Evolutionary conservation across 331 rosid species (phyloP), one percentile per base, ranked within the genome.

Genomic region (Cydonia oblonga): DNA sequence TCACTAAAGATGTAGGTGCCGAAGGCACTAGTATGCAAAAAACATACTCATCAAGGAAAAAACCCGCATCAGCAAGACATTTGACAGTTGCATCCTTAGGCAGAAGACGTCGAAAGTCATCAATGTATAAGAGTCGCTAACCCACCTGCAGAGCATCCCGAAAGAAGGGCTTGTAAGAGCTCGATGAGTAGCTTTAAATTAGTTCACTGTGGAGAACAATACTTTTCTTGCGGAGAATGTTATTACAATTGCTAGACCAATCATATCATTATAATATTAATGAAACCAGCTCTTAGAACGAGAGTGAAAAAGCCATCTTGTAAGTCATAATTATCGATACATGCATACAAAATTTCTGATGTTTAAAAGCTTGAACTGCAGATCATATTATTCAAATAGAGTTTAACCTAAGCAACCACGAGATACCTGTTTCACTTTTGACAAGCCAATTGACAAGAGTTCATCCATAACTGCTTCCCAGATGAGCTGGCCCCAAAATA

Each of bases 71-170:
- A 68, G 97, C 89, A 66, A 93, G 92, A 80, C 97, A 93, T 77
- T 91, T 93, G 66, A 88, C 91, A 29, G 87, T 86, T 46, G 88
- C 84, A 69, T 80, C 81, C 69, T 68, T 74, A 4, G 93, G 96
- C 40, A 91, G 72, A 75, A 77, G 63, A 42, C 80, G 72, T 69
- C 85, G 77, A 54, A 93, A 93, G 79, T 77, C 86, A 79, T 93
- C 96, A 93, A 71, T 93, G 97, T 82, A 93, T 79, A 73, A 93
- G 97, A 77, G 91, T 80, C 9, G 98, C 97, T 89, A 93, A 86
- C 12, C 97, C 97, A 63, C 98, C 97, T 16, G 98, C 97, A 72
- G 98, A 93, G 86, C 98, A 93, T 80, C 98, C 98, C 30, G 97
- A 86, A 80, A 93, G 90, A 77, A 93, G 86, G 71, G 97, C 98